Evolutionary conservation across 1,284 basidiomycete species (phyloP), one percentile per base, ranked within the genome.

Genomic region (Malassezia slooffiae): DNA sequence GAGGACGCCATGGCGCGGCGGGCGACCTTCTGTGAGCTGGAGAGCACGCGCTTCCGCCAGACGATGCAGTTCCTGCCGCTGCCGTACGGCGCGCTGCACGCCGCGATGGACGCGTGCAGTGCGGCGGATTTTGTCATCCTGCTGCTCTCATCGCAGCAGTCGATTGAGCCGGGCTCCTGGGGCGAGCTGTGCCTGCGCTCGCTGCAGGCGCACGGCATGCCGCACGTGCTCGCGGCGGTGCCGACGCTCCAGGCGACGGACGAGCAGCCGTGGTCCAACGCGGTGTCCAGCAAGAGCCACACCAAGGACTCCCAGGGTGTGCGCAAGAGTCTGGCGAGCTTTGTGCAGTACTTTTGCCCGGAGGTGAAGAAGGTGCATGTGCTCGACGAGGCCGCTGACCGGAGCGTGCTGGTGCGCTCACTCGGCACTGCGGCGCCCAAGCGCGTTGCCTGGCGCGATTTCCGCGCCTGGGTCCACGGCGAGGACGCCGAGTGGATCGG

Each of bases 321-420:
- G 31, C 57, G 66, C 38, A 67, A 66, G 50, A 56, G 52, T 19
- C 47, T 69, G 15, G 43, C 63, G 38, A 55, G 54, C 48, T 69
- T 96, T 73, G 80, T 90, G 42, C 80, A 82, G 54, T 96, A 97
- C 72, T 99, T 97, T 70, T 84, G 86, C 46, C 91, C 91, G 0
- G 76, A 77, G n/a, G 82, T 88, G 54, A 73, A 75, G 27, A 76
- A 75, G 57, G 66, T 77, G 3, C 71, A 75, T 57, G 38, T 74
- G 76, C 75, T 50, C 36, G 70, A 31, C 75, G 81, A 32, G 85
- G 90, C 62, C 70, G 80, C 10, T 69, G 86, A 19, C 80, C 80
- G 60, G 9, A 53, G 56, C 26, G 51, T 44, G 77, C 84, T 11
- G 60, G 84, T 38, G 75, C 90, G 70, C 13, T 61, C 58, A 20